Base-by-base conservation (phyloP, 345 rosid species). In the Pugionium dolabratum region DNA sequence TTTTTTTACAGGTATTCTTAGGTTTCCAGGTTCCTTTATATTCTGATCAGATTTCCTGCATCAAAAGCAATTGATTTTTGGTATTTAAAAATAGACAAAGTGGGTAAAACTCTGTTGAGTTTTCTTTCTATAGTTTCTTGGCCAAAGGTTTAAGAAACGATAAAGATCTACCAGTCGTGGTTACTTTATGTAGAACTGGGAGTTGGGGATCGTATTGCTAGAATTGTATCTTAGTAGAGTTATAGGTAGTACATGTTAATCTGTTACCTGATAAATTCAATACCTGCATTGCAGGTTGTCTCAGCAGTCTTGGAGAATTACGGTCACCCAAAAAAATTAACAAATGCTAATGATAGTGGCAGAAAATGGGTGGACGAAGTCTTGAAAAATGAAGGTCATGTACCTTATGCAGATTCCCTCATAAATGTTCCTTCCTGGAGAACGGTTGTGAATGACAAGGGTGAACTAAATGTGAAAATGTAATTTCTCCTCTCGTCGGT, bases 231-330 rank as follows among this genome's bases (percentile, higher is more conserved):
- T 67, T 60, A 31, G 31, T 34, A 41, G 30, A 67, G 44, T 52
- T 5, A 7, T 74, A 50, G 30, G 47, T 52, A 25, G 45, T 30
- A 66, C 42, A 30, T 59, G 52, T 45, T 39, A 61, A 5, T 59
- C 42, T 66, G 32, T 53, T 35, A 54, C 47, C 47, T 61, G 34
- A 59, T 52, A 9, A 42, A 35, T 39, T 29, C 7, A 26, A 45
- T 51, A 43, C 67, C 44, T 64, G 64, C 59, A 65, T 70, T 56
- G 76, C 85, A 95, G 99, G 78, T 95, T 78, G 95, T 95, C 69
- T 74, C 91, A 59, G 94, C 82, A 57, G 91, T 89, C 56, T 78
- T 95, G 82, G 97, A 95, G 79, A 95, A 89, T 56, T 95, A 87
- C 70, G 79, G 78, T 63, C 77, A 71, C 36, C 61, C 78, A 26